Evolutionary conservation across 768 basidiomycete species (phyloP).

Genomic region (Xerocomellus chrysenteron): DNA sequence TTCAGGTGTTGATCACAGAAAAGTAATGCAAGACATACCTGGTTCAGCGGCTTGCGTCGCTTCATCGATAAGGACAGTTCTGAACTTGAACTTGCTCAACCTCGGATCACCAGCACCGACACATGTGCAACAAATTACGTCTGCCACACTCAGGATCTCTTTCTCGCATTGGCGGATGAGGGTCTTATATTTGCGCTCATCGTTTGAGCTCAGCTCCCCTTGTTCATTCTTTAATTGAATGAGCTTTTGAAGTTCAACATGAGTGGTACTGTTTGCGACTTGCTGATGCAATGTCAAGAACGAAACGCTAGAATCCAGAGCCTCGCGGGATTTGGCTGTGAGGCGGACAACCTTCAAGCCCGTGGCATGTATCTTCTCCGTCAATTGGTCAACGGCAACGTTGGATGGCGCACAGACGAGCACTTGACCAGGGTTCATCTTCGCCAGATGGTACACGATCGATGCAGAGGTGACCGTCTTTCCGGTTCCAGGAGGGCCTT

Average conservation of each 20-base stretch:
- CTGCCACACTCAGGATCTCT: slow-evolving; percentile 92
- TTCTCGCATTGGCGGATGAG: slow-evolving; percentile 94
- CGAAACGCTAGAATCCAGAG: slow-evolving; percentile 90
- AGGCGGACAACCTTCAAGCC: slow-evolving; percentile 97
- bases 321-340: slow-evolving; percentile 97
- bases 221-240: slow-evolving; percentile 98
- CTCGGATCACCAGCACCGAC: slow-evolving; percentile 97
- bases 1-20: slow-evolving; percentile 8
- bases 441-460: slow-evolving; percentile 96
- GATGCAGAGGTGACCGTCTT: slow-evolving; percentile 99
- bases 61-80: slow-evolving; percentile 97
- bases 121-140: slow-evolving; percentile 98
- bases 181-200: slow-evolving; percentile 97
- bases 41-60: slow-evolving; percentile 98
- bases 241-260: slow-evolving; percentile 96
- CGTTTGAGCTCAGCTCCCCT: slow-evolving; percentile 93
- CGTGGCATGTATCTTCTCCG: slow-evolving; percentile 99
- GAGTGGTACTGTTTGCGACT: slow-evolving; percentile 94
- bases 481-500: slow-evolving; percentile 97
- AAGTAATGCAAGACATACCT: slow-evolving; percentile 45
- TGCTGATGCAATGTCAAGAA: slow-evolving; percentile 97
- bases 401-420: slow-evolving; percentile 99
- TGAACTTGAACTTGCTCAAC: slow-evolving; percentile 95
- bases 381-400: slow-evolving; percentile 98
- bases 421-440: slow-evolving; percentile 99